Evolutionary conservation across 257 asterid species (phyloP).

Genomic region (Ilex asprella): DNA sequence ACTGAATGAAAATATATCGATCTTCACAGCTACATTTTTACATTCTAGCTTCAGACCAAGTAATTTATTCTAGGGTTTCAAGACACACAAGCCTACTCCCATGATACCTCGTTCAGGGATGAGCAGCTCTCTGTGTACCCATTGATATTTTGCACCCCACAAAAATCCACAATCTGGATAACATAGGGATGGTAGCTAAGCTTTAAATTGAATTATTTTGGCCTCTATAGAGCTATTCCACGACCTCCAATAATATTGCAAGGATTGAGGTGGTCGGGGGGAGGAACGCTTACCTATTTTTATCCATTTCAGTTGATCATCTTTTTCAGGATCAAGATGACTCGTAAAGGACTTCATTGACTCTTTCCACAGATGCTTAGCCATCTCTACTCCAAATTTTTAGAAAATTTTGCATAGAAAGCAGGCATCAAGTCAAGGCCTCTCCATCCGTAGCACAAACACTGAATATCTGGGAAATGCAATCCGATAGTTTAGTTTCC

Average conservation of each 20-base stretch:
- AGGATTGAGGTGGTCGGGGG: conserved; percentile 16
- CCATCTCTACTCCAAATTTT: conserved; percentile 11
- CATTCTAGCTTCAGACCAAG: no score
- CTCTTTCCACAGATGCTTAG: conserved; percentile 44
- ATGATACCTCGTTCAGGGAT: conserved; percentile 1
- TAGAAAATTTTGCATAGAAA: no score
- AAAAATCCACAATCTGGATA: conserved; percentile 13
- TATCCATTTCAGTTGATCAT: conserved; percentile 53
- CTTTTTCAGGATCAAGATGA: conserved; percentile 61
- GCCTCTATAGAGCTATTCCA: conserved; percentile 16
- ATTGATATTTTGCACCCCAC: conserved; percentile 16
- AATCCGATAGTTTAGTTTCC: no score
- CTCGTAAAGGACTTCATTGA: conserved; percentile 32
- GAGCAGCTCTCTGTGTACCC: conserved; percentile 29
- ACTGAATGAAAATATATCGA: no score
- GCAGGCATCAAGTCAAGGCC: no score
- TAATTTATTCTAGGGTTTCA: no score
- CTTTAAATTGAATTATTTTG: conserved; percentile 21
- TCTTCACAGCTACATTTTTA: no score
- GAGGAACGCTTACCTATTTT: conserved; percentile 49
- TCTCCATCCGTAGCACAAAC: no score
- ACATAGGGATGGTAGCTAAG: conserved; percentile 2
- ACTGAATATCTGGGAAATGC: no score
- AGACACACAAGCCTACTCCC: no score
- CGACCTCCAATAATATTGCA: conserved; percentile 20